Conservation (phyloP, 257 asterid species). For the Agastache rugosa region DNA sequence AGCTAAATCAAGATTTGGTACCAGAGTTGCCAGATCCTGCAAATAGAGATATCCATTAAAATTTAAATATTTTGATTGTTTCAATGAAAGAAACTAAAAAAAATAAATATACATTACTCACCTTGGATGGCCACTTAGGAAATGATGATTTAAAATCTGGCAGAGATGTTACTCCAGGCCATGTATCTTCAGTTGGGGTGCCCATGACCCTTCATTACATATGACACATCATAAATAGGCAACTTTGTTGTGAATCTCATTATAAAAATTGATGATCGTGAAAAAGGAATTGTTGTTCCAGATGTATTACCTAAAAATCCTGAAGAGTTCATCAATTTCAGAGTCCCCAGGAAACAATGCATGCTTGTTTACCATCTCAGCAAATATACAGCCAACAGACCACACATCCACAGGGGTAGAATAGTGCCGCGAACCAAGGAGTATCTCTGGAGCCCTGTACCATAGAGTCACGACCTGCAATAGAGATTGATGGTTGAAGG, state of each 20-base stretch:
- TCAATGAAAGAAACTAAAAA: not conserved
- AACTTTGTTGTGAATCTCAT: constrained; percentile 7
- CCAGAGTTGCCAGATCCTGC: constrained; percentile 78
- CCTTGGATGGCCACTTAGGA: constrained; percentile 90
- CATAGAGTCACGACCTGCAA: constrained; percentile 93
- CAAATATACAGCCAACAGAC: constrained; percentile 98
- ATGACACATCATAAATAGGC: constrained; percentile 32
- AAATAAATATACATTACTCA: constrained; percentile 25
- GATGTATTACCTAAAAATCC: constrained; percentile 75
- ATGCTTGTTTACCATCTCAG: constrained; percentile 88
- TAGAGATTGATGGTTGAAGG: constrained; percentile 22
- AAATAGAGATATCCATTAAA: constrained; percentile 33
- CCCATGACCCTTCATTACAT: constrained; percentile 71
- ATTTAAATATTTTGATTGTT: constrained; percentile 17
- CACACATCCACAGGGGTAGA: constrained; percentile 97
- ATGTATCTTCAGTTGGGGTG: constrained; percentile 92
- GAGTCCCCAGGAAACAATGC: constrained; percentile 96
- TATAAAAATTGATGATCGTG: not conserved
- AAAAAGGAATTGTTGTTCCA: constrained; percentile 21
- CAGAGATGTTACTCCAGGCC: constrained; percentile 97
- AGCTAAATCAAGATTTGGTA: constrained; percentile 73
- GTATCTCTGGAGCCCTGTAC: constrained; percentile 99
- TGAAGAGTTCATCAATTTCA: constrained; percentile 89
- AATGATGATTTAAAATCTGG: constrained; percentile 90
- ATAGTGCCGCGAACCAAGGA: constrained; percentile 93